Conservation (phyloP, 176 grass and related monocot species). For the Musa acuminata region DNA sequence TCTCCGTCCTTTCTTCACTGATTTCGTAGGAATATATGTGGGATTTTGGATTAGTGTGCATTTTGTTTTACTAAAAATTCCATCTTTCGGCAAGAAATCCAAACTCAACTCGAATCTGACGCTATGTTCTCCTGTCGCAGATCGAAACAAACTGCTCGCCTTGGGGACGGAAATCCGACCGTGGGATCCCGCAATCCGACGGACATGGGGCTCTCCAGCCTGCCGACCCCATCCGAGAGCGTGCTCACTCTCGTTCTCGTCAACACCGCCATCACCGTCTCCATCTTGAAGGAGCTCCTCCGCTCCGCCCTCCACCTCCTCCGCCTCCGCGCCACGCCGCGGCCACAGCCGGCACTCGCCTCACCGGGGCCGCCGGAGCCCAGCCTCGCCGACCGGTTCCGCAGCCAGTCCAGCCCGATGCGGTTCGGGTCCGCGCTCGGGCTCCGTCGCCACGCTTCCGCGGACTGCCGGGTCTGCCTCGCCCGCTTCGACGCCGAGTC, state of each 20-base stretch:
- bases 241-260: constrained; percentile 47
- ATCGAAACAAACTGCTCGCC: background rate
- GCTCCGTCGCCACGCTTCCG: background rate
- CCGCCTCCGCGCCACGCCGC: constrained; percentile 16
- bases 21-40: background rate
- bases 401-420: constrained; percentile 37
- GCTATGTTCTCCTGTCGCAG: background rate
- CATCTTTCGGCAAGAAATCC: background rate
- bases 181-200: background rate
- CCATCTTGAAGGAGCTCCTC: constrained; percentile 37
- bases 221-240: constrained; percentile 57
- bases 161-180: no score
- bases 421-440: constrained; percentile 28
- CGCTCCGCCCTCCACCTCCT: constrained; percentile 37
- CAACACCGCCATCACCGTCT: constrained; percentile 47
- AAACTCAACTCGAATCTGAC: background rate
- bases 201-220: constrained; percentile 53
- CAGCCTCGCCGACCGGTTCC: constrained; percentile 52
- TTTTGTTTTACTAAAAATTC: background rate
- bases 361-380: constrained; percentile 2
- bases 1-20: background rate
- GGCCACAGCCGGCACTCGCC: background rate
- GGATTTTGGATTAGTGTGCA: background rate
- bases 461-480: constrained; percentile 59
- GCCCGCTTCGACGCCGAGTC: constrained; percentile 50